Percentiles rank a stretch among this genome's conserved stretches.
Conservation (phyloP, 208 protist genomes). For the Leptomonas seymouri region DNA sequence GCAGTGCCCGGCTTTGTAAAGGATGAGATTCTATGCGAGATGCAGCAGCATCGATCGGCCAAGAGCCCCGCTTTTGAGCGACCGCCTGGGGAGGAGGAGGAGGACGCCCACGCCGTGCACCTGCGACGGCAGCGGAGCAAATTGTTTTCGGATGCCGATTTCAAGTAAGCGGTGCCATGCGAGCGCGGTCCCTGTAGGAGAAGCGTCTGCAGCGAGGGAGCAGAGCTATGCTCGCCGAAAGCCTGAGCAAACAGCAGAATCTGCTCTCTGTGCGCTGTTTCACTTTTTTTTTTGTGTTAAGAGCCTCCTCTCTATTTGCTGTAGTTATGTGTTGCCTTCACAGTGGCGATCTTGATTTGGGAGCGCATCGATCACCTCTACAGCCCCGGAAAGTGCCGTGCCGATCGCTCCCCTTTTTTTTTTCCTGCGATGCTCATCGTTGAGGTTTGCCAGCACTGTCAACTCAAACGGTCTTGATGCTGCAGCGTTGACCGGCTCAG, state of each 20-base stretch:
- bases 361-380: too few relatives aligned
- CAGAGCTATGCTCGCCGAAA: neutral
- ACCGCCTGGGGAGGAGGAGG: constrained; percentile 41
- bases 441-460: too few relatives aligned
- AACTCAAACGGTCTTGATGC: too few relatives aligned
- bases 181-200: too few relatives aligned
- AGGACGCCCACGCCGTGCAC: constrained; percentile 59
- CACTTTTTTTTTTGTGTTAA: constrained; percentile 16
- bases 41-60: constrained; percentile 49
- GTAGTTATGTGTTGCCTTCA: too few relatives aligned
- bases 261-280: constrained; percentile 16
- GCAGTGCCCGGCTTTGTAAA: constrained; percentile 72
- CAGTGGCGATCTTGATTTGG: too few relatives aligned
- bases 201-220: too few relatives aligned
- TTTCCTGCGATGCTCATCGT: too few relatives aligned
- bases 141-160: constrained; percentile 19
- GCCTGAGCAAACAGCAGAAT: neutral
- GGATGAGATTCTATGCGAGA: constrained; percentile 77
- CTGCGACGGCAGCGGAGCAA: constrained; percentile 53
- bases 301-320: too few relatives aligned
- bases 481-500: too few relatives aligned
- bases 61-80: constrained; percentile 69
- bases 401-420: too few relatives aligned
- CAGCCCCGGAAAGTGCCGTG: too few relatives aligned
- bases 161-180: constrained; percentile 14